Conservation (phyloP, 352 stramenopile genomes). For the Thalassiosira mediterranea region DNA sequence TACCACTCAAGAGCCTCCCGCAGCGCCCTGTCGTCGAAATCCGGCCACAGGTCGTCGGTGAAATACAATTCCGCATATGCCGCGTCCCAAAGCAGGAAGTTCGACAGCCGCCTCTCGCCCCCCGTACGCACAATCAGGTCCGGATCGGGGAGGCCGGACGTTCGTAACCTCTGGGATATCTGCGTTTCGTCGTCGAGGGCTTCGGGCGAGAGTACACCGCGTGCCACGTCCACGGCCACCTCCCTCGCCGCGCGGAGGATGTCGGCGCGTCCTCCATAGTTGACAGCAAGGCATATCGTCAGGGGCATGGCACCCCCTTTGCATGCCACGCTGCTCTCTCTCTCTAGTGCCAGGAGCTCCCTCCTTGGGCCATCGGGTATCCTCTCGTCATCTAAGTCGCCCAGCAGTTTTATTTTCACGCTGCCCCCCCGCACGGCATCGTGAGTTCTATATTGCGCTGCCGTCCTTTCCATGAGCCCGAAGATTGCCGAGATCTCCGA, state of each 20-base stretch:
- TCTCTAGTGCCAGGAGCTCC: conserved; percentile 53
- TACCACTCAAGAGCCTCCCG: conserved; percentile 69
- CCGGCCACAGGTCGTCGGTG: conserved; percentile 91
- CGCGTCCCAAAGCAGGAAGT: conserved; percentile 96
- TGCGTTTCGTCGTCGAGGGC: conserved; percentile 61
- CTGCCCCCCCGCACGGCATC: conserved; percentile 71
- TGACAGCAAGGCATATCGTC: conserved; percentile 76
- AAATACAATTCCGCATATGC: conserved; percentile 96
- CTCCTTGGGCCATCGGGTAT: conserved; percentile 45
- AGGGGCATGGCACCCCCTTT: conserved; percentile 68
- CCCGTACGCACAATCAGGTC: conserved; percentile 95
- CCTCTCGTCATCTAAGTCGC: conserved; percentile 65
- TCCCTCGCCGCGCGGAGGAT: conserved; percentile 87
- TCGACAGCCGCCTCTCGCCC: conserved; percentile 93
- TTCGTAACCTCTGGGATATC: conserved; percentile 86
- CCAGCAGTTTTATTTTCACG: conserved; percentile 57
- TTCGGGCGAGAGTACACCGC: conserved; percentile 60
- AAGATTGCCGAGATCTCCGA: conserved; percentile 87
- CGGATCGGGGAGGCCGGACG: conserved; percentile 86
- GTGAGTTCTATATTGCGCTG: conserved; percentile 87
- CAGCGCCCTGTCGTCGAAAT: conserved; percentile 83
- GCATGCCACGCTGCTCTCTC: conserved; percentile 62
- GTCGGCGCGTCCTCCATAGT: conserved; percentile 92
- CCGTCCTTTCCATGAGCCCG: conserved; percentile 88
- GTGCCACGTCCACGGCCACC: conserved; percentile 85